phyloP scores from a whole-genome alignment of 495 filamentous ascomycete genomes.

The Sphaerosporella brunnea region DNA sequence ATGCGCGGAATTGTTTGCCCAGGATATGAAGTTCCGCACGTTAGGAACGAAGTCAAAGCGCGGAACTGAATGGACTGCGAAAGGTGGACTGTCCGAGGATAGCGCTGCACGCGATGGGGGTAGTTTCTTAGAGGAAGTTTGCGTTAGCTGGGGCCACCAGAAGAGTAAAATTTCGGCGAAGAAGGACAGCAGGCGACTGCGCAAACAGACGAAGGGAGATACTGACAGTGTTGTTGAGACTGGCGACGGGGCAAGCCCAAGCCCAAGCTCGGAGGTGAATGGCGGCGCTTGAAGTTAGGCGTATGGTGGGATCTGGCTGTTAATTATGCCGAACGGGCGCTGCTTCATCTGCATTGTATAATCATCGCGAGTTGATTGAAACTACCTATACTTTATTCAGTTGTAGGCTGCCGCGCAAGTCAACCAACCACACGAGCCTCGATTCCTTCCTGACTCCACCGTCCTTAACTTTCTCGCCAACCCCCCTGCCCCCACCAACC shows the following conservation, averaged over 20 bases:
- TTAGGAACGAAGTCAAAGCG: not conserved
- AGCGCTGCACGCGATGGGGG: not conserved
- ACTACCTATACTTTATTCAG: no score
- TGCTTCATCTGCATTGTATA: no score
- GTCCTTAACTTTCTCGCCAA: no score
- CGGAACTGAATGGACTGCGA: conserved; percentile 3
- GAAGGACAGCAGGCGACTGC: not conserved
- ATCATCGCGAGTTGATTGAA: no score
- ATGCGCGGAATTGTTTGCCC: conserved; percentile 3
- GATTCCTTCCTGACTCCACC: no score
- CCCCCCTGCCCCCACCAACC: no score
- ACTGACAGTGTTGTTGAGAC: not conserved
- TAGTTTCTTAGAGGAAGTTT: not conserved
- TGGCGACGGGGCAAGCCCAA: not conserved
- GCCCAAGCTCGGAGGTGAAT: not conserved
- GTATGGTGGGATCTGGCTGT: no score
- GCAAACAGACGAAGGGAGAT: not conserved
- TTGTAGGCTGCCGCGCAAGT: no score
- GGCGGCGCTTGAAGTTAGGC: no score
- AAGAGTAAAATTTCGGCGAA: not conserved
- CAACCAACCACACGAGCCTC: no score
- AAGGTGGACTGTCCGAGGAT: not conserved
- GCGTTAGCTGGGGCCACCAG: not conserved
- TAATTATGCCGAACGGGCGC: no score
- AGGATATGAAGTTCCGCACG: conserved; percentile 4